Evolutionary conservation across 371 early-diverging fungal genomes (phyloP).

Genomic region (Circinella minor): DNA sequence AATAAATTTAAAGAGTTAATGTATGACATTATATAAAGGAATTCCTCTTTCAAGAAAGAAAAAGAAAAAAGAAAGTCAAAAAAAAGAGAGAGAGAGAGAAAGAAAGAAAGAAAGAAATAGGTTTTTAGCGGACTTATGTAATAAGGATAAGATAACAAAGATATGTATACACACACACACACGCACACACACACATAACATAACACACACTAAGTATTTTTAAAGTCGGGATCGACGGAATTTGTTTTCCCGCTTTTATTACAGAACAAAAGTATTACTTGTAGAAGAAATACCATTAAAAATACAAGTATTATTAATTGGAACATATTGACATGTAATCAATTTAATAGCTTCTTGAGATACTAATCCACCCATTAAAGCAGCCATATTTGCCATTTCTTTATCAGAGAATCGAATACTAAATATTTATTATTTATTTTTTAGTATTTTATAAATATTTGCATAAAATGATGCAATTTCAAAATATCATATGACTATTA

Average conservation of each 20-base stretch:
- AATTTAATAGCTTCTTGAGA: constrained; percentile 95
- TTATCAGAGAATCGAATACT: constrained; percentile 80
- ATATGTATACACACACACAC: not conserved
- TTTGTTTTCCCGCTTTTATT: constrained; percentile 5
- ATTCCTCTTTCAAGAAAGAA: not conserved
- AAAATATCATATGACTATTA: not conserved
- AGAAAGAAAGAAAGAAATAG: not conserved
- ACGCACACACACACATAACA: not conserved
- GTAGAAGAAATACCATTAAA: constrained; percentile 80
- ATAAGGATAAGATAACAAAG: not conserved
- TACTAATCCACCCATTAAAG: constrained; percentile 92
- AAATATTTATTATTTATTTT: not conserved
- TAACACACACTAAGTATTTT: not conserved
- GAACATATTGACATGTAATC: constrained; percentile 91
- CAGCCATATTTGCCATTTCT: constrained; percentile 84
- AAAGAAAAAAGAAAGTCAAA: not conserved
- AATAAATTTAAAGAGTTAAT: constrained; percentile 50
- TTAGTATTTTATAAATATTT: not conserved
- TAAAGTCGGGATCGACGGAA: not conserved
- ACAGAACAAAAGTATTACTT: constrained; percentile 46
- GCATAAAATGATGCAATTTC: too few relatives aligned
- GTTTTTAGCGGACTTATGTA: not conserved
- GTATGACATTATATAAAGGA: constrained; percentile 41
- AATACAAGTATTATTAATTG: constrained; percentile 83
- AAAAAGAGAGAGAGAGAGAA: not conserved